Evolutionary conservation across 371 early-diverging fungal genomes (phyloP).

Genomic region (Conidiobolus coronatus): DNA sequence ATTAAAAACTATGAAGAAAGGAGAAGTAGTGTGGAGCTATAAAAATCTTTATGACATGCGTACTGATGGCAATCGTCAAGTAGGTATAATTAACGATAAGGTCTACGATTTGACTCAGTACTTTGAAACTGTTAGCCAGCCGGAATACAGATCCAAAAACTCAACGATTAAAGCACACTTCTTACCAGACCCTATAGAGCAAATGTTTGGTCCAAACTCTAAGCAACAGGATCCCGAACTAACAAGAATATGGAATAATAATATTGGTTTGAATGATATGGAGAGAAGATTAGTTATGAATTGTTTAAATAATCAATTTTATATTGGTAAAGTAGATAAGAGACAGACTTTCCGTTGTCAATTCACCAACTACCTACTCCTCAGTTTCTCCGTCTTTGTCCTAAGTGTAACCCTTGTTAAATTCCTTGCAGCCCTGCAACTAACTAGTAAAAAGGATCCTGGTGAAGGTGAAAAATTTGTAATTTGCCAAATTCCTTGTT

Average conservation of each 20-base stretch:
- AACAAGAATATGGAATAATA: background rate
- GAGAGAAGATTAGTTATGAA: slow-evolving; percentile 13
- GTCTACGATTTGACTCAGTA: slow-evolving; percentile 60
- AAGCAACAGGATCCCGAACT: slow-evolving; percentile 6
- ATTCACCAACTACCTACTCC: slow-evolving; percentile 68
- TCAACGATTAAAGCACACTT: background rate
- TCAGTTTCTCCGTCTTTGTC: slow-evolving; percentile 51
- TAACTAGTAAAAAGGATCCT: slow-evolving; percentile 43
- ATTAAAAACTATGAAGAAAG: slow-evolving; percentile 24
- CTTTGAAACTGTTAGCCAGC: slow-evolving; percentile 11
- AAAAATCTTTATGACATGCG: slow-evolving; percentile 18
- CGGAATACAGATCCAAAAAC: background rate
- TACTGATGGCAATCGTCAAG: slow-evolving; percentile 21
- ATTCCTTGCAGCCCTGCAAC: slow-evolving; percentile 75
- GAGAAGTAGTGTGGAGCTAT: slow-evolving; percentile 25
- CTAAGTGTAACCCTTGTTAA: slow-evolving; percentile 70
- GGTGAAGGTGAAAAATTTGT: slow-evolving; percentile 78
- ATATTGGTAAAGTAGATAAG: slow-evolving; percentile 69
- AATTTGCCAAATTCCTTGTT: slow-evolving; percentile 73
- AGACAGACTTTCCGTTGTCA: slow-evolving; percentile 57
- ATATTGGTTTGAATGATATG: background rate
- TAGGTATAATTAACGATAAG: slow-evolving; percentile 41
- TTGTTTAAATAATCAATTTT: slow-evolving; percentile 69
- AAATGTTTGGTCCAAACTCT: slow-evolving; percentile 1
- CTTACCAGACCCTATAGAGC: background rate